Percentiles rank a stretch among this genome's conserved stretches.
phyloP scores from a whole-genome alignment of 768 basidiomycete species.

The Boletus insuetus region DNA sequence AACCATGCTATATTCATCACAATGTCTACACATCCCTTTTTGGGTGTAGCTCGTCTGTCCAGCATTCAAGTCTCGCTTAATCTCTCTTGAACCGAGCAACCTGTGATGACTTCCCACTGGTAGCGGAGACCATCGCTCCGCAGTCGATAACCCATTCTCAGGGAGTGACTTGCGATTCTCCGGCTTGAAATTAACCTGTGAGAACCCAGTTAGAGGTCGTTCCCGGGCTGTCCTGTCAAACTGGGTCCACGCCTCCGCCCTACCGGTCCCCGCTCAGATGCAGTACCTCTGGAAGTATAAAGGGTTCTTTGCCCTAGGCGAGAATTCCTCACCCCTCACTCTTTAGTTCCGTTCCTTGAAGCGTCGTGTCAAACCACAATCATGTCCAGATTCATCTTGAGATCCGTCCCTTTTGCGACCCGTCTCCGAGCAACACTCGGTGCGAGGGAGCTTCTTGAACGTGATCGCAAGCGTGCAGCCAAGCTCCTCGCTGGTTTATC shows the following conservation, averaged over 20 bases:
- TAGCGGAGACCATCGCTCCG: background rate
- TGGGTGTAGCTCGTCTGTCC: background rate
- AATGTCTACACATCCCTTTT: background rate
- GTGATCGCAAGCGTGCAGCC: constrained; percentile 52
- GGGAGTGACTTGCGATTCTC: background rate
- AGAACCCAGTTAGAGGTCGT: background rate
- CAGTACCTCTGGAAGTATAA: constrained; percentile 17
- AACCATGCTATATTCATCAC: background rate
- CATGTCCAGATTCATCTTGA: constrained; percentile 39
- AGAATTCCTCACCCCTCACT: background rate
- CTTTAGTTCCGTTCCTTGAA: background rate
- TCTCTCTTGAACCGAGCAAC: background rate
- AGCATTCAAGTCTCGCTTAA: background rate
- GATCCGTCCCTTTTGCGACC: constrained; percentile 45
- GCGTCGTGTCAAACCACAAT: background rate
- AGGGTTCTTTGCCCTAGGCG: background rate
- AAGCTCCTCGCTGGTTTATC: constrained; percentile 54
- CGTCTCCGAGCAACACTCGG: constrained; percentile 38
- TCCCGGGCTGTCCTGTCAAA: background rate
- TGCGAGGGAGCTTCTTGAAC: constrained; percentile 47
- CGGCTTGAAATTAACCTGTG: background rate
- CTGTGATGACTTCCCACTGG: background rate
- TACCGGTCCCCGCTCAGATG: background rate
- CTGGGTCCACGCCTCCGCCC: background rate
- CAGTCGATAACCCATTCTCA: background rate